Percentiles rank a stretch among this genome's conserved stretches.
Evolutionary conservation across 306 rosid species (phyloP).

Genomic region (Cucurbita moschata): DNA sequence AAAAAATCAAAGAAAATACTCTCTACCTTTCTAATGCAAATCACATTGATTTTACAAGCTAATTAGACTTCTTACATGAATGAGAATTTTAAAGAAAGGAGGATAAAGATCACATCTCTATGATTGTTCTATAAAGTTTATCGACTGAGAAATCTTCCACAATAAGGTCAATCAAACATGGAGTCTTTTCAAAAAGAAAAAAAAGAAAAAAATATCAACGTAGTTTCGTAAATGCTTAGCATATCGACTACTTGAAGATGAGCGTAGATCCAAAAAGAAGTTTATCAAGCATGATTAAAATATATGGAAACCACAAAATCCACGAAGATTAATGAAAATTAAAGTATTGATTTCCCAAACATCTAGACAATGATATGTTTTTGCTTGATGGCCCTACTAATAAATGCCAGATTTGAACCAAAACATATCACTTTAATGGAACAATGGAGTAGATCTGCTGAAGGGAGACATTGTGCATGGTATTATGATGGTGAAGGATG

Average conservation of each 20-base stretch:
- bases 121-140: not conserved
- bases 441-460: not conserved
- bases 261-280: not conserved
- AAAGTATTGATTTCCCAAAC: not conserved
- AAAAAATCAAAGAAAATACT: not conserved
- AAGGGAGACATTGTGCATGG: not conserved
- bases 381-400: not conserved
- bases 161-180: not conserved
- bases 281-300: not conserved
- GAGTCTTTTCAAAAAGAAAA: not conserved
- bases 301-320: not conserved
- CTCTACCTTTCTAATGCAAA: not conserved
- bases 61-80: not conserved
- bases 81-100: not conserved
- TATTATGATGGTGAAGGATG: not conserved
- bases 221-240: not conserved
- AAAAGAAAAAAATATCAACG: not conserved
- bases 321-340: not conserved
- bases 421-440: not conserved
- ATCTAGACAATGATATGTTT: not conserved
- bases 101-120: not conserved
- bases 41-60: not conserved
- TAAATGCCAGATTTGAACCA: not conserved
- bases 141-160: not conserved
- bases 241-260: not conserved